Evolutionary conservation across 306 rosid genomes (phyloP), one percentile per base, ranked within the genome.

Genomic region (Inga laurina): DNA sequence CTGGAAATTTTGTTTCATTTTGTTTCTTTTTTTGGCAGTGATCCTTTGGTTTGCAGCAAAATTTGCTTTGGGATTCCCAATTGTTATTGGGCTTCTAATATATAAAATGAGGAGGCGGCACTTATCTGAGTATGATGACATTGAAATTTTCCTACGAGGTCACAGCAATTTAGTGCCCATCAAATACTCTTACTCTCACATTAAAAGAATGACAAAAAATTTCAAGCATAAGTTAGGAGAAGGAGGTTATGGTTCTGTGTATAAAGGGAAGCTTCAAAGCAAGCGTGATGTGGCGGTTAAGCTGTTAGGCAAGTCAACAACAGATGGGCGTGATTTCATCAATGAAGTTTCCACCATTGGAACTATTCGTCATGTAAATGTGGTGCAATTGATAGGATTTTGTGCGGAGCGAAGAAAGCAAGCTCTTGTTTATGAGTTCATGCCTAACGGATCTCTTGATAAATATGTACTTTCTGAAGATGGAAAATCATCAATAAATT

Each of bases 211-310:
- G 52, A 79, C 82, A 8, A 67, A 35, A 2, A 41, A 69, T 44
- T 80, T 80, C 67, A 80, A 71, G 61, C 45, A 80, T 61, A 80
- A 80, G 72, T 41, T 80, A 41, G 83, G 83, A 13, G 22, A 52
- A 52, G 61, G 61, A 16, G 61, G 24, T 18, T 52, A 52, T 19
- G 61, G 61, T 52, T 35, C 10, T 22, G 83, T 80, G 5, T 80
- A 80, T 11, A 80, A 71, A 22, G 83, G 83, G 24, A 71, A 37
- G 5, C 77, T 80, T 5, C 71, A 21, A 21, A 80, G 77, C 34
- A 71, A 56, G 22, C 78, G 45, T 1, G 41, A 52, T 30, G 83
- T 71, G 10, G 83, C 83, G 16, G 76, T 80, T 3, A 80, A 80
- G 72, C 3, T 80, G 8, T 30, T 80, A 16, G 30, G n/a, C 14